Base-by-base conservation (phyloP, 2,329 filamentous ascomycete genomes). In the Stagonosporopsis vannaccii region DNA sequence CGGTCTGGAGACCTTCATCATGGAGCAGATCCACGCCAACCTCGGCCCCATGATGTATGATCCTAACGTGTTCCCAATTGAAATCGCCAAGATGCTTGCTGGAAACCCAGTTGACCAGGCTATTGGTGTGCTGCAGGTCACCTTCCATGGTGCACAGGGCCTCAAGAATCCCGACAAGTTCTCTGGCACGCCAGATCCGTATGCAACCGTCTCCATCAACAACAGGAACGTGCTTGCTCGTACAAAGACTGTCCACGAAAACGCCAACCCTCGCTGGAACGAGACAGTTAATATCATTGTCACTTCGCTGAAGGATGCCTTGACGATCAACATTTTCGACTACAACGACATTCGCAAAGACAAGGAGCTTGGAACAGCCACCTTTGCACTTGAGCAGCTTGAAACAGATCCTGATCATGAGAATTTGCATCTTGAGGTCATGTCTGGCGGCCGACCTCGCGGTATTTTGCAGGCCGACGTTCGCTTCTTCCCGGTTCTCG, bases 281-380 rank as follows among this genome's bases (percentile, higher is more conserved):
- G 94, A 99, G 78, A 99, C 95, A 0, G 87, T 97, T 72, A 97
- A 97, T 74, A 87, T 98, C 66, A 95, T 99, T 62, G 84, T 99
- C 63, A 96, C 92, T 1, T 96, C 92, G 4, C 90, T 96, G 72
- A 90, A 90, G 56, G 95, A 99, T 73, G 84, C 90, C 25, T 82
- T 99, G 51, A 95, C 94, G 20, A 84, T 99, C 52, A 87, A 90
- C 52, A 76, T 97, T 26, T 97, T 88, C 69, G 95, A 99, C 75
- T 97, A 89, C 83, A 99, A 99, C 68, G 95, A 97, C 55, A 90
- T 90, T 76, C 88, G 95, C 63, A 99, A 98, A 79, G 93, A 97
- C 79, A 97, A 97, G 80, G 92, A 97, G 75, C 85, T 99, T 43
- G 95, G 94, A 50, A 84, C 87, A 20, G 92, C 92, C 1, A 92